These are phyloP conservation scores for Bombardia bombarda DNA, from an alignment of 495 filamentous ascomycete species.

Conservation along the genomic window DNA sequence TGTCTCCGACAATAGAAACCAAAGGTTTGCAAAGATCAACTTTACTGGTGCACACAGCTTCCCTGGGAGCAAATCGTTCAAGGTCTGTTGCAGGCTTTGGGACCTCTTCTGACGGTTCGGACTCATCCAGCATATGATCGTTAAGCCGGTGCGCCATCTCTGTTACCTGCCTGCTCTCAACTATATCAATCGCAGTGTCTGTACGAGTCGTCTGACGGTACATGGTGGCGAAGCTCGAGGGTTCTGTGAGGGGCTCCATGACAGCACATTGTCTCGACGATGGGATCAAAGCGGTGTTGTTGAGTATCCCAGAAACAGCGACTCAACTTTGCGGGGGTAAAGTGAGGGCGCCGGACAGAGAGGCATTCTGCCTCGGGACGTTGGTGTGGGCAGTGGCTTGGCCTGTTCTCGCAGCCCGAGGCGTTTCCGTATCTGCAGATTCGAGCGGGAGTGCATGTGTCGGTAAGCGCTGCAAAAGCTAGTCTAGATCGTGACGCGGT, in stretches of 20 bases:
- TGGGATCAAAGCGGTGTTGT: too few species aligned
- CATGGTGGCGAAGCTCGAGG: neutral
- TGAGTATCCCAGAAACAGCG: too few species aligned
- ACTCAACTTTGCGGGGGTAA: too few species aligned
- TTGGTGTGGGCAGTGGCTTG: too few species aligned
- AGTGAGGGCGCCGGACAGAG: too few species aligned
- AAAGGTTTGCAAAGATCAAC: neutral
- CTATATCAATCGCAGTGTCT: neutral
- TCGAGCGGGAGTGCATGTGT: too few species aligned
- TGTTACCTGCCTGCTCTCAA: neutral
- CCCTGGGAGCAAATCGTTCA: neutral
- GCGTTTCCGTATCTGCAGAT: too few species aligned
- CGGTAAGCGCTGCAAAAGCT: too few species aligned
- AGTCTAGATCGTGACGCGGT: too few species aligned
- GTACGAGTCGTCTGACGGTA: neutral
- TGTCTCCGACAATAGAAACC: slow-evolving; percentile 1
- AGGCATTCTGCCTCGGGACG: too few species aligned
- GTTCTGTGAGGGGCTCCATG: neutral
- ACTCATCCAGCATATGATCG: neutral
- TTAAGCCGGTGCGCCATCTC: neutral
- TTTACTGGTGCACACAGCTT: neutral
- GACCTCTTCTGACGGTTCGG: neutral
- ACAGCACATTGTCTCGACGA: neutral
- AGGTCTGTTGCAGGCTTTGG: neutral
- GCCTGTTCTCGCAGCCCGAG: too few species aligned